phyloP scores from a whole-genome alignment of 495 filamentous ascomycete species.

The Staphylotrichum longicolle region DNA sequence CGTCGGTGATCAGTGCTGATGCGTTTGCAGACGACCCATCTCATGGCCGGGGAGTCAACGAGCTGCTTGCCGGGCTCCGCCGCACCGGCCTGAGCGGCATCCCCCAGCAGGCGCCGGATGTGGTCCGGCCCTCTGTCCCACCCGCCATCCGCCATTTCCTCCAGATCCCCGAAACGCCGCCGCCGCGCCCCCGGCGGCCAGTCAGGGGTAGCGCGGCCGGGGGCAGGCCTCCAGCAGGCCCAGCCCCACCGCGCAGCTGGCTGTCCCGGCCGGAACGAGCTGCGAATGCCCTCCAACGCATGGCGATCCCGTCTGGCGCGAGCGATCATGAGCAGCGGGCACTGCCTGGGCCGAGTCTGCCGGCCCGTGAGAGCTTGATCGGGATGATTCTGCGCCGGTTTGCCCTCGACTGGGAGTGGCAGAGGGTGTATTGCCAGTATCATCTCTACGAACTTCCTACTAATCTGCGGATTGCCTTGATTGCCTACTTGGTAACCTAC shows the following conservation, averaged over 20 bases:
- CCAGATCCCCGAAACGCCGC: constrained; percentile 67
- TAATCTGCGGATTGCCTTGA: constrained; percentile 57
- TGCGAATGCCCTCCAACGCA: neutral
- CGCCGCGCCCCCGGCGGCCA: constrained; percentile 60
- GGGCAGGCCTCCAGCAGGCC: constrained; percentile 58
- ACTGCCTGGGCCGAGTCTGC: constrained; percentile 40
- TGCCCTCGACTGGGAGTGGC: constrained; percentile 66
- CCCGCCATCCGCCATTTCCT: constrained; percentile 58
- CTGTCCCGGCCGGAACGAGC: constrained; percentile 29
- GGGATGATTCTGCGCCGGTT: constrained; percentile 59
- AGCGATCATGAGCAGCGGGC: constrained; percentile 23
- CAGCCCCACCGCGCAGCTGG: constrained; percentile 73
- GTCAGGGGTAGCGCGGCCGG: constrained; percentile 43
- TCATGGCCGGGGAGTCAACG: constrained; percentile 45
- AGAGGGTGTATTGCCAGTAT: constrained; percentile 63
- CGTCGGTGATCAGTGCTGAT: constrained; percentile 6
- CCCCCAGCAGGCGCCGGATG: constrained; percentile 18
- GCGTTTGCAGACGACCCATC: constrained; percentile 19
- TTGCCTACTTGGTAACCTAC: constrained; percentile 61
- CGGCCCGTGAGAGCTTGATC: constrained; percentile 51
- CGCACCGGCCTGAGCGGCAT: constrained; percentile 33
- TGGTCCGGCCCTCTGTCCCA: constrained; percentile 43
- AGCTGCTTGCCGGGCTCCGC: constrained; percentile 50
- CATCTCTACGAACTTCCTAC: constrained; percentile 63
- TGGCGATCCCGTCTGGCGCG: neutral